Percentiles rank a stretch among this genome's conserved stretches.
These are phyloP conservation scores for Solanum hybrid DNA, from an alignment of 305 asterid species.

Conservation along the genomic window DNA sequence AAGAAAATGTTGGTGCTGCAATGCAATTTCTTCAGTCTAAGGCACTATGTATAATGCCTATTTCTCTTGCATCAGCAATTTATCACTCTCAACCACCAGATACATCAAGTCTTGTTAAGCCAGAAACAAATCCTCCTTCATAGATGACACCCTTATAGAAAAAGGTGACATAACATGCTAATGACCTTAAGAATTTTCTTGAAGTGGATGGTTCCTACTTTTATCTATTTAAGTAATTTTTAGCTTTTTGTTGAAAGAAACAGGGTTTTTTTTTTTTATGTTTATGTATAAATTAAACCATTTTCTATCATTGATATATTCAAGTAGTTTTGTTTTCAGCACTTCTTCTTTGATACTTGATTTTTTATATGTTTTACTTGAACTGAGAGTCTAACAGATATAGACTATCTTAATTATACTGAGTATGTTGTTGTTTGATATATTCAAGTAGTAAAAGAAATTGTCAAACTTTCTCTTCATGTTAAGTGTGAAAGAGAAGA, in stretches of 20 bases:
- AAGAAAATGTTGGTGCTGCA: slow-evolving; percentile 90
- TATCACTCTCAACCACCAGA: slow-evolving; percentile 74
- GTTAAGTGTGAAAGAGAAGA: slow-evolving; percentile 11
- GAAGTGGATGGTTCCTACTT: slow-evolving; percentile 11
- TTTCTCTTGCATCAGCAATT: slow-evolving; percentile 70
- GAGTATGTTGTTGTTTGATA: background rate
- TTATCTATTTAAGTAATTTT: slow-evolving; percentile 6
- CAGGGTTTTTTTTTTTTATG: slow-evolving; percentile 3
- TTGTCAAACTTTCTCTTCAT: slow-evolving; percentile 36
- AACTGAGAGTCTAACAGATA: background rate
- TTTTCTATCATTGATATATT: slow-evolving; percentile 28
- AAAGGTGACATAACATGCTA: background rate
- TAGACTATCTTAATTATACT: background rate
- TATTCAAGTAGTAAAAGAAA: slow-evolving; percentile 21
- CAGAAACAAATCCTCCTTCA: slow-evolving; percentile 55
- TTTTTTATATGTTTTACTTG: background rate
- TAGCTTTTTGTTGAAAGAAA: slow-evolving; percentile 18
- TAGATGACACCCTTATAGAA: slow-evolving; percentile 2
- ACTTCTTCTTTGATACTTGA: background rate
- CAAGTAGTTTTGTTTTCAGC: slow-evolving; percentile 8
- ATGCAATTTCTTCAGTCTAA: slow-evolving; percentile 95
- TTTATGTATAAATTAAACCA: slow-evolving; percentile 17
- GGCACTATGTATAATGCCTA: slow-evolving; percentile 89
- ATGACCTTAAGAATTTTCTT: background rate
- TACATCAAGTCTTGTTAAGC: slow-evolving; percentile 34